These are phyloP conservation scores for Flueggea neowawraea DNA, from an alignment of 441 rosid genomes.

Conservation along the genomic window DNA sequence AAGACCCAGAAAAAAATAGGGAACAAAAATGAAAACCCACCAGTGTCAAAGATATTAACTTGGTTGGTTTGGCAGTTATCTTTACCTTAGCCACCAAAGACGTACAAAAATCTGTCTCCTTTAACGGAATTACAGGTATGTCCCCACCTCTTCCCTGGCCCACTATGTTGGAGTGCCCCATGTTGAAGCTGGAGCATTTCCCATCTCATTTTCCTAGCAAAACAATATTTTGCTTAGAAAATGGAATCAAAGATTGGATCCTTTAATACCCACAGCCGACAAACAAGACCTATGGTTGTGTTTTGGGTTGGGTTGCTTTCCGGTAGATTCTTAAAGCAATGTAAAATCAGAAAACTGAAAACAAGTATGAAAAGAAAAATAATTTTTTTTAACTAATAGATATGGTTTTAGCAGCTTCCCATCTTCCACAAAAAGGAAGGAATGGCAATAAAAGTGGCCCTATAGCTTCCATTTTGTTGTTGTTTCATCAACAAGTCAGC, in stretches of 20 bases:
- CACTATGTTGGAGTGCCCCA: conserved; percentile 27
- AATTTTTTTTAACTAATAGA: no score
- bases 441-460: no score
- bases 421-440: no score
- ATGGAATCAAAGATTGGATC: not conserved
- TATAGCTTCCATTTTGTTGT: no score
- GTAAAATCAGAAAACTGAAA: no score
- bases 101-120: conserved; percentile 83
- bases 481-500: no score
- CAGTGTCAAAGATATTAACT: conserved; percentile 94
- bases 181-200: conserved; percentile 52
- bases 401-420: no score
- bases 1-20: not conserved
- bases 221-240: not conserved
- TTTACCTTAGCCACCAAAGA: conserved; percentile 92
- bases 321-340: no score
- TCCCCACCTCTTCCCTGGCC: conserved; percentile 98
- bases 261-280: no score
- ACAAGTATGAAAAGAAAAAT: no score
- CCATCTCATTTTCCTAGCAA: conserved; percentile 71
- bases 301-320: no score
- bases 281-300: no score
- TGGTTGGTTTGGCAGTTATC: conserved; percentile 96
- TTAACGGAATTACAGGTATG: conserved; percentile 90
- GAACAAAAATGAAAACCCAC: conserved; percentile 35